phyloP scores from a whole-genome alignment of 2,329 filamentous ascomycete genomes.

The Fonsecaea multimorphosa region DNA sequence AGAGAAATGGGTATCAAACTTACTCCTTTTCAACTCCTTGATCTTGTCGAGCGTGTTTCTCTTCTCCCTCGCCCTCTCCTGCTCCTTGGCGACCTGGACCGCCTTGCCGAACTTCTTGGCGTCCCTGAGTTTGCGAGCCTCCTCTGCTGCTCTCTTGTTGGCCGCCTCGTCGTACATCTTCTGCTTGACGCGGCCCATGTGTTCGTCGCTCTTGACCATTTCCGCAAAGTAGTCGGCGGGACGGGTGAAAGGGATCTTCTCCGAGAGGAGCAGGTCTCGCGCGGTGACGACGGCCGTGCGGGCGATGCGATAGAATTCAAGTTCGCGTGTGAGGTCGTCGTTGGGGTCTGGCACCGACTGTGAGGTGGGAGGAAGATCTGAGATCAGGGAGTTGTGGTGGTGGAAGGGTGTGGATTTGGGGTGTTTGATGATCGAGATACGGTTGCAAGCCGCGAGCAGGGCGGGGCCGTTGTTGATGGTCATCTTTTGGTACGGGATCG shows the following conservation, averaged over 20 bases:
- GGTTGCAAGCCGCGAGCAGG: constrained; percentile 77
- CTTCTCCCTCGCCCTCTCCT: constrained; percentile 93
- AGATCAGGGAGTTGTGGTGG: constrained; percentile 78
- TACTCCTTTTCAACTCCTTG: constrained; percentile 92
- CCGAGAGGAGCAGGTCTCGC: constrained; percentile 75
- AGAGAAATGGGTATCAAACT: constrained; percentile 48
- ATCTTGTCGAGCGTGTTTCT: constrained; percentile 94
- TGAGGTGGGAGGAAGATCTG: constrained; percentile 58
- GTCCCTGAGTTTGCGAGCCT: constrained; percentile 89
- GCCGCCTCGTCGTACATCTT: constrained; percentile 93
- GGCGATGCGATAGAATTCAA: constrained; percentile 90
- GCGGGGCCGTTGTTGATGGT: constrained; percentile 97
- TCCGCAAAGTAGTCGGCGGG: constrained; percentile 97
- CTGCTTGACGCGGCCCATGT: constrained; percentile 95
- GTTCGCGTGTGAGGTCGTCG: constrained; percentile 89
- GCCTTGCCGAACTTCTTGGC: constrained; percentile 99
- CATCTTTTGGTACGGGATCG: constrained; percentile 87
- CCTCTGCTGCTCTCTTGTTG: constrained; percentile 86
- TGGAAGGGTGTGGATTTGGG: constrained; percentile 71
- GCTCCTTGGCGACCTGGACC: constrained; percentile 93
- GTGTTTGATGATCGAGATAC: constrained; percentile 64
- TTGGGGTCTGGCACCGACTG: constrained; percentile 81
- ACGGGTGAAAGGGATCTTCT: constrained; percentile 83
- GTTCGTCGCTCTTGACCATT: constrained; percentile 98
- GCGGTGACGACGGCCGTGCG: constrained; percentile 77